phyloP scores from a whole-genome alignment of 2,329 filamentous ascomycete genomes.

The Drechslera avenae region DNA sequence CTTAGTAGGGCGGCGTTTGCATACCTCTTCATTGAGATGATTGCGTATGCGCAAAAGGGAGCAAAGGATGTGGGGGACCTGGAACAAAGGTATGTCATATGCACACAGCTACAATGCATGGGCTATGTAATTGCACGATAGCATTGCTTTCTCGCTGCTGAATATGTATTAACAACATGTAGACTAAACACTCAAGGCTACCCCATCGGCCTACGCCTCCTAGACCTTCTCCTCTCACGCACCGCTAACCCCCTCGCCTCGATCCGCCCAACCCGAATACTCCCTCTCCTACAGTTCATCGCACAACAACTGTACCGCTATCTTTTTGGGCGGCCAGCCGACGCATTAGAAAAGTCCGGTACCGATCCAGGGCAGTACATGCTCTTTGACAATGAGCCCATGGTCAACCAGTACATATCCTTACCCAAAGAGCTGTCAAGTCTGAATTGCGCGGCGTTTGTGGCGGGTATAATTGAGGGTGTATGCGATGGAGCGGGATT shows the following conservation, averaged over 20 bases:
- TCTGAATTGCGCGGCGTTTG: slow-evolving; percentile 94
- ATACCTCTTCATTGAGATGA: slow-evolving; percentile 96
- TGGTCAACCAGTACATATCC: slow-evolving; percentile 92
- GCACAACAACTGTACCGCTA: slow-evolving; percentile 90
- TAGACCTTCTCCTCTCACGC: slow-evolving; percentile 88
- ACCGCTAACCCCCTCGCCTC: slow-evolving; percentile 51
- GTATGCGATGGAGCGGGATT: slow-evolving; percentile 94
- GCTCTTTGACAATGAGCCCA: slow-evolving; percentile 97
- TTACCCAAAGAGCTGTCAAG: slow-evolving; percentile 95
- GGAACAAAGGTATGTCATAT: slow-evolving; percentile 73
- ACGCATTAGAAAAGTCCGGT: slow-evolving; percentile 88
- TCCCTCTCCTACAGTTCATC: slow-evolving; percentile 92
- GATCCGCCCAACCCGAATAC: slow-evolving; percentile 81
- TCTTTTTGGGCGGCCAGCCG: slow-evolving; percentile 87
- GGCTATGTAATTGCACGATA: too few species aligned
- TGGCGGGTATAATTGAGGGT: slow-evolving; percentile 93
- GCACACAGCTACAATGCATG: neutral
- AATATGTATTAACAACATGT: too few species aligned
- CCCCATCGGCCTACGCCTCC: slow-evolving; percentile 88
- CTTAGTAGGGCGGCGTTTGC: slow-evolving; percentile 93
- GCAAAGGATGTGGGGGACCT: slow-evolving; percentile 93
- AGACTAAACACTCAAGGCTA: slow-evolving; percentile 92
- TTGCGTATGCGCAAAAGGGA: slow-evolving; percentile 87
- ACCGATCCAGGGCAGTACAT: slow-evolving; percentile 94
- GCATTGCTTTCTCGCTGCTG: neutral